These are phyloP conservation scores for Fusarium tupiense DNA, from an alignment of 2,329 filamentous ascomycete genomes.

Conservation along the genomic window DNA sequence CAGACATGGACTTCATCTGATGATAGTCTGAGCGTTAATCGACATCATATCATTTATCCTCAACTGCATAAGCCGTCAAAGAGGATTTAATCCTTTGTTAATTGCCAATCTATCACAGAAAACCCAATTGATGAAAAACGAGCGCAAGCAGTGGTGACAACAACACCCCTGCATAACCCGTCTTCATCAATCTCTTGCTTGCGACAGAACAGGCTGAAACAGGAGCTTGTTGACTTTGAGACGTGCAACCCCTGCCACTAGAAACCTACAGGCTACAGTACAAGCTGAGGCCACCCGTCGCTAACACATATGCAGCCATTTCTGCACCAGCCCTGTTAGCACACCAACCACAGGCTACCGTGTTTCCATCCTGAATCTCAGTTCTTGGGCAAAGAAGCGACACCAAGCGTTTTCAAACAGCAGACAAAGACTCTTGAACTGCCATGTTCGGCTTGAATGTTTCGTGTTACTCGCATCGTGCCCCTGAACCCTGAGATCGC, in stretches of 20 bases:
- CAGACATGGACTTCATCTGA: not conserved
- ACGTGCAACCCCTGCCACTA: constrained; percentile 21
- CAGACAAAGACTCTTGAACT: not conserved
- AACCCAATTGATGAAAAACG: not conserved
- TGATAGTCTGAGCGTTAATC: not conserved
- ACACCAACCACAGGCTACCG: constrained; percentile 8
- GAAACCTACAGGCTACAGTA: not conserved
- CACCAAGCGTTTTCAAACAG: constrained; percentile 4
- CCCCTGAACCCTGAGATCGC: constrained; percentile 30
- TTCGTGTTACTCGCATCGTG: constrained; percentile 9
- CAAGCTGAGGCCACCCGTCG: not conserved
- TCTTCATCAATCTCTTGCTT: constrained; percentile 27
- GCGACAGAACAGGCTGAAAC: constrained; percentile 37
- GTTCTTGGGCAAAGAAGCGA: not conserved
- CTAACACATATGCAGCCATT: constrained; percentile 23
- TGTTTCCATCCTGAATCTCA: constrained; percentile 15
- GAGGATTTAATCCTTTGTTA: constrained; percentile 5
- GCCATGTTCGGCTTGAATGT: constrained; percentile 1
- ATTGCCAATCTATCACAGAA: constrained; percentile 30
- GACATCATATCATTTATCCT: not conserved
- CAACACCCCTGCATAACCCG: constrained; percentile 27
- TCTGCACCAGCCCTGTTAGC: constrained; percentile 22
- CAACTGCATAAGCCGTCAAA: constrained; percentile 11
- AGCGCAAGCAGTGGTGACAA: not conserved
- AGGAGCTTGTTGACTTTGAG: constrained; percentile 23